Evolutionary conservation across 306 rosid species (phyloP), one percentile per base, ranked within the genome.

Genomic region (Trichosanthes truncata): DNA sequence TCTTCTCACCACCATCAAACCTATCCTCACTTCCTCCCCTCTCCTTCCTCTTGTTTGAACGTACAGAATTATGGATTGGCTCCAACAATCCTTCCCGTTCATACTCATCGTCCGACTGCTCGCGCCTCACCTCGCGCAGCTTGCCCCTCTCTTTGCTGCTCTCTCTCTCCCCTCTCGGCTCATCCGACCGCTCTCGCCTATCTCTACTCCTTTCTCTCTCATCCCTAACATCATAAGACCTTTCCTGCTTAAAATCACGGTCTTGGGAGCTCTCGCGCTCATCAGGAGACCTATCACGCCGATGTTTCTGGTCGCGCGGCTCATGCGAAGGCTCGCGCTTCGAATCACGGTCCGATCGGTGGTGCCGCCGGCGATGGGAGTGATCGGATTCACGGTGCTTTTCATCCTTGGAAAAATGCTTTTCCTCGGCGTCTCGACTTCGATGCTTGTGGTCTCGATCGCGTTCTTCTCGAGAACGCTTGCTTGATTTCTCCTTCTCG

Each of bases 41-140:
- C 69, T 87, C 97, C 81, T 94, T 92, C 85, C 98, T 87, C 89
- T 94, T 94, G 33, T 83, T 86, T 72, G 88, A 81, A 72, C 85
- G 84, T 31, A 78, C 63, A 0, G 90, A 77, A 84, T 81, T 72
- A 14, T 38, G 63, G 7, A 21, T 57, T n/a, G 56, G 76, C 81
- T 67, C 81, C 9, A 48, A 55, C 23, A 79, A 69, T 31, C 59
- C 74, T 74, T 85, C 86, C 63, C 38, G 78, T 45, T 20, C 76
- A 66, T 29, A 77, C 14, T 76, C 89, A 17, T 84, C 78, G 7
- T 71, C 84, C 18, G 60, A 65, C 6, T 53, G 80, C 38, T 76
- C 88, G 26, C 74, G 83, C 80, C 82, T 88, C 75, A 15, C n/a
- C 45, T 73, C 82, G 15, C 85, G 75, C 26, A 77, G 81, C 82